Evolutionary conservation across 192 early-diverging fungal genomes (phyloP), one percentile per base, ranked within the genome.

Genomic region (Paraglomus occultum): DNA sequence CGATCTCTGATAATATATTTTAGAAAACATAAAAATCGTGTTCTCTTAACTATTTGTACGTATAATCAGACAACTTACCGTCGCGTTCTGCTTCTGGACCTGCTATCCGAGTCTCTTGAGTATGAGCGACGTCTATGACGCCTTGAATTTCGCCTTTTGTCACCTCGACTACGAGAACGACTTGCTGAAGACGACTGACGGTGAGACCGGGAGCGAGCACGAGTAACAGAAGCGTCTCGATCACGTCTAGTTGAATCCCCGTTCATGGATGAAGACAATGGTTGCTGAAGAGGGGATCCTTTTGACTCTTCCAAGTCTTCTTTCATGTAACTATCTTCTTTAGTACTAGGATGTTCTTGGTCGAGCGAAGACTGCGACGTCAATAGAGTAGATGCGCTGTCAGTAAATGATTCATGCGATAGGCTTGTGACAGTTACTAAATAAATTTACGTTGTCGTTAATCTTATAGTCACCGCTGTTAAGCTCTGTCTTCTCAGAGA

Each of bases 111-210:
- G 40, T 15, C 59, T 59, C 31, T 58, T 6, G 67, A 70, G 39
- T 20, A 38, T 20, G 67, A 70, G 47, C 67, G 67, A 70, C 67
- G 67, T 9, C 44, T 70, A 57, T 68, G 67, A 39, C 53, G 31
- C 1, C 67, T 15, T 40, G 67, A 47, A 31, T 51, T 14, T 55
- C 67, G 67, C 14, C 54, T 54, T 45, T 43, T 14, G 8, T 51
- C 52, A 54, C 64, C 52, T 9, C 50, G 64, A 40, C 64, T 67
- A 18, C 64, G 64, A 43, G 67, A 45, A 17, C 17, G 48, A 38
- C 67, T 68, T 31, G 20, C 22, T 51, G 53, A 57, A 18, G 1
- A 0, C 43, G 67, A 55, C 5, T 45, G 67, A 1, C 2, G 67
- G 17, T 40, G 51, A 14, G 67, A 68, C n/a, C 65, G 50, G 17